These are phyloP conservation scores for Pyricularia sp. DNA, from an alignment of 2,329 filamentous ascomycete genomes.

Conservation along the genomic window DNA sequence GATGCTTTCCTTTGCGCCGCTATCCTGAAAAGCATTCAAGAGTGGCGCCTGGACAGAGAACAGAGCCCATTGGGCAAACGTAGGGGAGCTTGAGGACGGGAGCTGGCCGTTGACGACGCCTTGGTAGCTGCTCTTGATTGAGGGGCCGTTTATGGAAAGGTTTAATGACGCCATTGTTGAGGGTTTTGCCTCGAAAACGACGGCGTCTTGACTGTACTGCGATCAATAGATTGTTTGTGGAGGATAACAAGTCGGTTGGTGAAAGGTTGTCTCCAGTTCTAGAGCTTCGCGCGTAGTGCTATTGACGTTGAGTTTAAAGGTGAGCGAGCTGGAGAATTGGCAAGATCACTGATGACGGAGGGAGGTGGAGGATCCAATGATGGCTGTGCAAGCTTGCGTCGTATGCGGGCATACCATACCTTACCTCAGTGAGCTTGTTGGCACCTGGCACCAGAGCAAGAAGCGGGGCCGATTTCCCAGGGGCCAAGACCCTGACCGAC, in stretches of 20 bases:
- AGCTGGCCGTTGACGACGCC: slow-evolving; percentile 41
- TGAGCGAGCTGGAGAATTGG: not conserved
- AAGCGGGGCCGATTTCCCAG: not conserved
- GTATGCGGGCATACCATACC: not conserved
- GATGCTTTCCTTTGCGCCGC: slow-evolving; percentile 77
- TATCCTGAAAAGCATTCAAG: slow-evolving; percentile 83
- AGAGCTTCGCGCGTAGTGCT: not conserved
- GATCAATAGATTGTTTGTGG: not conserved
- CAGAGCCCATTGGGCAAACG: slow-evolving; percentile 83
- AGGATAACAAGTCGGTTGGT: not conserved
- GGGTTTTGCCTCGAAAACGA: not conserved
- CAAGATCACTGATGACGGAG: not conserved
- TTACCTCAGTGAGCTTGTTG: not conserved
- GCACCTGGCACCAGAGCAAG: not conserved
- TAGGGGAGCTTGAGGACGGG: slow-evolving; percentile 52
- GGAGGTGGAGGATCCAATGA: not conserved
- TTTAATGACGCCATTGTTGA: slow-evolving; percentile 62
- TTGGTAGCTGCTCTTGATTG: slow-evolving; percentile 70
- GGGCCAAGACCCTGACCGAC: not conserved
- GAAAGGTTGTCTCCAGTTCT: not conserved
- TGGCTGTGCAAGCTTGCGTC: not conserved
- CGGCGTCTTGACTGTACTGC: not conserved
- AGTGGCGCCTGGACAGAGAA: slow-evolving; percentile 85
- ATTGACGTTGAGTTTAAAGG: not conserved
- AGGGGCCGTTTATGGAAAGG: slow-evolving; percentile 64